Evolutionary conservation across 2,329 filamentous ascomycete genomes (phyloP), one percentile per base, ranked within the genome.

Genomic region (Geosmithia putterillii): DNA sequence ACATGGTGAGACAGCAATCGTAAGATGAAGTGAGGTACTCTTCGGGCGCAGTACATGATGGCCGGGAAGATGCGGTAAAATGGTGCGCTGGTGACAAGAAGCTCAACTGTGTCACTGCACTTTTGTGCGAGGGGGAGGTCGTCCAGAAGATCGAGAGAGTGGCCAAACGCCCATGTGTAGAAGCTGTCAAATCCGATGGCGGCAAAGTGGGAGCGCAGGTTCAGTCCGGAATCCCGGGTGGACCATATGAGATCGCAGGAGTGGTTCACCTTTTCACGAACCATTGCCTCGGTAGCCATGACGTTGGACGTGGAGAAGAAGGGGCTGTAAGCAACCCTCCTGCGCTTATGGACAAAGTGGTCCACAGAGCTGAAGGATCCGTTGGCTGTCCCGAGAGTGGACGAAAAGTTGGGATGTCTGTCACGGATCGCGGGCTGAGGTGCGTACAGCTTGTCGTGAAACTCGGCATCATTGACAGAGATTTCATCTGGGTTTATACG

Each of bases 281-380:
- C n/a, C 14, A 28, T 22, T 18, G 12, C 22, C 21, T 41, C 22
- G 39, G 22, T 25, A n/a, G 39, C 39, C 21, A 32, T 32, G 32
- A 42, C 40, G 19, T 45, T 45, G 21, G 41, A 19, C 23, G 19
- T 35, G 28, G 50, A 47, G 42, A 56, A 58, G 42, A 50, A 49
- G 14, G 47, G 48, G 19, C 38, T 43, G 28, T 47, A 42, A 22
- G 46, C 45, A 21, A 45, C 43, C 32, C 48, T 42, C 8, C 46
- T 42, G 7, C 35, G 32, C 8, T 32, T 36, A 12, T 48, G 48
- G 9, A 46, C 21, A 39, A 51, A 46, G 23, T 52, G 50, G 38
- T 45, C 44, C 1, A 46, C 18, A 10, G 37, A 39, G 19, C 37
- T 39, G 37, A 39, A 39, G 17, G 37, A 39, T 15, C 37, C 37